Evolutionary conservation across 768 basidiomycete genomes (phyloP).

Genomic region (Tricholoma furcatifolium): DNA sequence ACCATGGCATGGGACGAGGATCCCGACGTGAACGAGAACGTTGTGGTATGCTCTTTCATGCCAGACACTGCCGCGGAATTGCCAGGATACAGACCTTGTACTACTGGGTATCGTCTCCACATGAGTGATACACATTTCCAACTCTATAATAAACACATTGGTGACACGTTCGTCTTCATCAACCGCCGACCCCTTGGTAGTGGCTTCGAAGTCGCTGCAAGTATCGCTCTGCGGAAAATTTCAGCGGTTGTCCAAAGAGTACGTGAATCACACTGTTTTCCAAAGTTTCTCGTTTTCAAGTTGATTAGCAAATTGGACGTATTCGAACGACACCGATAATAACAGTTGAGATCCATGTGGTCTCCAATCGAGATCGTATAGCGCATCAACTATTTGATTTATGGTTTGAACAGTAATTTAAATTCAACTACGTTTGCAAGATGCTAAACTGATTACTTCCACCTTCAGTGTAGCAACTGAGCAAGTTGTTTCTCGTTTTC

Average conservation of each 20-base stretch:
- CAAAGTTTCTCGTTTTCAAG: background rate
- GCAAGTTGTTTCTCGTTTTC: conserved; percentile 39
- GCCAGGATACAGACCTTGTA: conserved; percentile 50
- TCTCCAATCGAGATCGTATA: conserved; percentile 65
- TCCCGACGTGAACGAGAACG: conserved; percentile 53
- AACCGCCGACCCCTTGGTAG: conserved; percentile 45
- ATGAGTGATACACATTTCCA: conserved; percentile 56
- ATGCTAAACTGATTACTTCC: conserved; percentile 30
- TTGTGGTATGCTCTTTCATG: conserved; percentile 65
- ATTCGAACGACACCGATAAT: conserved; percentile 49
- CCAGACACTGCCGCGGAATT: conserved; percentile 46
- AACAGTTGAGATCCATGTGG: conserved; percentile 63
- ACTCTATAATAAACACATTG: conserved; percentile 51
- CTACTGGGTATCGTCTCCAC: conserved; percentile 53
- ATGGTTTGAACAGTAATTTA: conserved; percentile 63
- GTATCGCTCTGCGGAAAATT: conserved; percentile 65
- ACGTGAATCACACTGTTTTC: conserved; percentile 8
- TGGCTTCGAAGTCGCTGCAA: conserved; percentile 47
- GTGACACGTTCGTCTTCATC: conserved; percentile 60
- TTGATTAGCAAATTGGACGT: conserved; percentile 56
- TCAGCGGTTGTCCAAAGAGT: conserved; percentile 53
- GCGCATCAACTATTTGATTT: conserved; percentile 68
- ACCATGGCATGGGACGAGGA: conserved; percentile 58
- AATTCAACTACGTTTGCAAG: background rate
- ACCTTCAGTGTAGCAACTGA: conserved; percentile 36